These are phyloP conservation scores for Fraxinus nigra DNA, from an alignment of 305 asterid species.

Conservation along the genomic window DNA sequence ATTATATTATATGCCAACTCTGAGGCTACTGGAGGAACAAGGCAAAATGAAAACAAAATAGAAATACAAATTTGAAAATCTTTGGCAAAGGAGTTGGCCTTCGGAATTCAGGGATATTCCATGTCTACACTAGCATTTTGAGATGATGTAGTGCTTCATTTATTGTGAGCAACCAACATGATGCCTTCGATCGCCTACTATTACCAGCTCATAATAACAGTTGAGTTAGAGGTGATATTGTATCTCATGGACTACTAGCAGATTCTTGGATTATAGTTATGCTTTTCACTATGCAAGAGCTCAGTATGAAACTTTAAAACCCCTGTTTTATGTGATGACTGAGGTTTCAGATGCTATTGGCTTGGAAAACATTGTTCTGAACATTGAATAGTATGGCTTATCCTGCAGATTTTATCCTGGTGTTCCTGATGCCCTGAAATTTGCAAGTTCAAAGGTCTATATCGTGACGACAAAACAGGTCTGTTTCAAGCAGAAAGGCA, in stretches of 20 bases:
- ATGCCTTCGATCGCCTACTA: background rate
- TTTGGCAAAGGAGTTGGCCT: background rate
- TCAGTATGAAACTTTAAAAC: background rate
- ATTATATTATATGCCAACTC: background rate
- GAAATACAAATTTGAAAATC: background rate
- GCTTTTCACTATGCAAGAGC: background rate
- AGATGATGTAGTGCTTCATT: background rate
- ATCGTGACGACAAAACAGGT: slow-evolving; percentile 97
- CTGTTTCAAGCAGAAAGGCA: background rate
- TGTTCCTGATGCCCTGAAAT: slow-evolving; percentile 87
- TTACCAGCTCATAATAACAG: background rate
- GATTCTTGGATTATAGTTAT: background rate
- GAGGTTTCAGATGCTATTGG: background rate
- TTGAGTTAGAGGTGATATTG: background rate
- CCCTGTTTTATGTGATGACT: background rate
- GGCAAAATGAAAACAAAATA: background rate
- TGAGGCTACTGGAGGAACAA: background rate
- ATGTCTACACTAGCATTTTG: background rate
- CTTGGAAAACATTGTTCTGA: background rate
- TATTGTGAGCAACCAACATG: background rate
- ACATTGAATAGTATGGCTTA: slow-evolving; percentile 17
- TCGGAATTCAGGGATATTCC: background rate
- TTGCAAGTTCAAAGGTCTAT: slow-evolving; percentile 85
- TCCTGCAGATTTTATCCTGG: slow-evolving; percentile 86
- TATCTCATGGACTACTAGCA: background rate